These are phyloP conservation scores for Calonectria pauciramosa DNA, from an alignment of 2,329 filamentous ascomycete species.

Conservation along the genomic window DNA sequence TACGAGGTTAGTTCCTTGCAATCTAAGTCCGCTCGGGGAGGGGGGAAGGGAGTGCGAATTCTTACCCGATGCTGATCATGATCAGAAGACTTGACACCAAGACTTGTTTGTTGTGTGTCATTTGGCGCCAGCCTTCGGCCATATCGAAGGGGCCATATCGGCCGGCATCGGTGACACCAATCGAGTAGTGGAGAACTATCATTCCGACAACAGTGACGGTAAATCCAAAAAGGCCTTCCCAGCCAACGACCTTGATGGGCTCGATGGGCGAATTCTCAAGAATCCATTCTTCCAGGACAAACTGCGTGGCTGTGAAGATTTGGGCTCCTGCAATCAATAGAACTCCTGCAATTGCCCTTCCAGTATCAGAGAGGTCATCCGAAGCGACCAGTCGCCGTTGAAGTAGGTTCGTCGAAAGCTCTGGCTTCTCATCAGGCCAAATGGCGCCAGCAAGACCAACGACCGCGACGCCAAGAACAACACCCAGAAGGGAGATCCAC, in stretches of 20 bases:
- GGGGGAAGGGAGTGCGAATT: neutral
- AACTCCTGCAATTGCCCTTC: conserved; percentile 82
- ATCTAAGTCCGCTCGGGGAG: neutral
- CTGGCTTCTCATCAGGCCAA: conserved; percentile 75
- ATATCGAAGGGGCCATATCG: conserved; percentile 91
- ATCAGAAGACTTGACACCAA: conserved; percentile 86
- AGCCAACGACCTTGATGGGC: conserved; percentile 92
- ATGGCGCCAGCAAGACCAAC: conserved; percentile 92
- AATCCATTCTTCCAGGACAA: conserved; percentile 95
- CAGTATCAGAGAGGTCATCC: conserved; percentile 53
- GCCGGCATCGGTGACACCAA: conserved; percentile 82
- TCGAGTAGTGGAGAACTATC: conserved; percentile 80
- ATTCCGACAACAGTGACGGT: conserved; percentile 82
- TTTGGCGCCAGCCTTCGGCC: conserved; percentile 85
- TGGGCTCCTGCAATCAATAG: conserved; percentile 93
- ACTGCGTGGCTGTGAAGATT: conserved; percentile 96
- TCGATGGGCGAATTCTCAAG: conserved; percentile 76
- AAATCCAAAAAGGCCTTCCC: conserved; percentile 96
- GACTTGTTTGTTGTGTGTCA: conserved; percentile 79
- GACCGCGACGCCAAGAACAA: conserved; percentile 88
- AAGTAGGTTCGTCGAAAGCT: conserved; percentile 47
- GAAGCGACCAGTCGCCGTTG: conserved; percentile 56
- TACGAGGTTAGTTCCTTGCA: conserved; percentile 34
- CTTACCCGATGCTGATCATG: conserved; percentile 96
- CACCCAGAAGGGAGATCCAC: conserved; percentile 89